Evolutionary conservation across 768 basidiomycete genomes (phyloP), one percentile per base, ranked within the genome.

Genomic region (Mycena latifolia): DNA sequence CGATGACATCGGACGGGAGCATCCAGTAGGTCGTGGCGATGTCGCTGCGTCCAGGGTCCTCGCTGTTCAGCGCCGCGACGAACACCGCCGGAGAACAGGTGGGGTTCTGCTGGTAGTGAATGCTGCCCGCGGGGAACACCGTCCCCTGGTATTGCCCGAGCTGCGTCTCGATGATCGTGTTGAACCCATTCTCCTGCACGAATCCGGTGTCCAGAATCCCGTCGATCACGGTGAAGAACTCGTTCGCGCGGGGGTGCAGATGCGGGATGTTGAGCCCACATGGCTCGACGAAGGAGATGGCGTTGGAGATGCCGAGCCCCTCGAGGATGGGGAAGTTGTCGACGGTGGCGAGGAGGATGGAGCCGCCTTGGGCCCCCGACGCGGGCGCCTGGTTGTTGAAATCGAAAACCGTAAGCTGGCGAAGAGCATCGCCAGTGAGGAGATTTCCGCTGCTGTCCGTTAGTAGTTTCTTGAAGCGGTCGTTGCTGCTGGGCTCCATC

Each of bases 261-360:
- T 52, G 51, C 8, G 51, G 51, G 31, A 52, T 52, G 51, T 52
- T 52, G n/a, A 52, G 51, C n/a, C 51, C 51, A 9, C 51, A 52
- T 3, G 51, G 51, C 29, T 33, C 31, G 20, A 52, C 51, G 20
- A 52, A 8, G 1, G 51, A 33, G 18, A 52, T 14, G 9, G 54
- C 54, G 35, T 22, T 22, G 28, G 54, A 24, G 54, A 55, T n/a
- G 18, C 54, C 54, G 14, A 55, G 35, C 1, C 24, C 37, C 54
- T 55, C 15, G 54, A 55, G 54, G 24, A 55, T 55, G 22, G 54
- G 54, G 39, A 55, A 55, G 37, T 55, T 55, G 25, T 55, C 54
- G 24, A 55, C 54, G 18, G 54, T 55, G 35, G 54, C 54, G 37
- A 55, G 54, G 41, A 55, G 54, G 54, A 55, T 55, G 14, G 54